Conservation (phyloP, 805 yeast genomes). For the Lachancea sp. region DNA sequence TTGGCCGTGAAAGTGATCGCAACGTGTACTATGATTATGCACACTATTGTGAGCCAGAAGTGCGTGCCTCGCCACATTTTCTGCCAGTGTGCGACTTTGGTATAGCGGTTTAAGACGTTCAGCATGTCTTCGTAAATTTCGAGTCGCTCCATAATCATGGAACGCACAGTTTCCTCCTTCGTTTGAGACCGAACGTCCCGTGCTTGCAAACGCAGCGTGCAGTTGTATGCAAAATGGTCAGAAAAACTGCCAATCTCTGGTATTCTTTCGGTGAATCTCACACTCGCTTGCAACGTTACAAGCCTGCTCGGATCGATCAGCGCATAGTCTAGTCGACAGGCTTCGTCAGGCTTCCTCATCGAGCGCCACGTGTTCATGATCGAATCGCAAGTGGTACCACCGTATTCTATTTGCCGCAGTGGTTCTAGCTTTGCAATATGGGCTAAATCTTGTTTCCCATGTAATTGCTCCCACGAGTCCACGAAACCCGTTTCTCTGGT, state of each 20-base stretch:
- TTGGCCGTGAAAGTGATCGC: constrained; percentile 54
- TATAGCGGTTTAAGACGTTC: constrained; percentile 41
- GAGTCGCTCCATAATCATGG: constrained; percentile 13
- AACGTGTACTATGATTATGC: constrained; percentile 48
- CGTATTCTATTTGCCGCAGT: constrained; percentile 55
- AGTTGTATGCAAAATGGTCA: constrained; percentile 83
- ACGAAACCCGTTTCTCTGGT: constrained; percentile 59
- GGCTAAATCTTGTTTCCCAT: constrained; percentile 42
- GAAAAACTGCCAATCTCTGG: constrained; percentile 72
- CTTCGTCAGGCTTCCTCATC: constrained; percentile 48
- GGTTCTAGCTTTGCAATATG: constrained; percentile 45
- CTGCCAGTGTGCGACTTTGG: constrained; percentile 52
- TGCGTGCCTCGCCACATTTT: constrained; percentile 59
- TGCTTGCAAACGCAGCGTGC: constrained; percentile 34
- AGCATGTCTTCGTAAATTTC: constrained; percentile 45
- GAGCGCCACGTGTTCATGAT: constrained; percentile 79
- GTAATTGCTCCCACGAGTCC: constrained; percentile 77
- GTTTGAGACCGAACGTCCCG: constrained; percentile 8
- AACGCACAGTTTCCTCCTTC: constrained; percentile 4
- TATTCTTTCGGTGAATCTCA: constrained; percentile 63
- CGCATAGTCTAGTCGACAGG: constrained; percentile 87
- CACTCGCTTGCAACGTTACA: constrained; percentile 54
- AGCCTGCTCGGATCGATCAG: constrained; percentile 56
- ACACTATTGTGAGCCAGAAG: constrained; percentile 48
- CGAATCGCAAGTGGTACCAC: constrained; percentile 90